Evolutionary conservation across 495 filamentous ascomycete species (phyloP).

Genomic region (Oleoguttula mirabilis): DNA sequence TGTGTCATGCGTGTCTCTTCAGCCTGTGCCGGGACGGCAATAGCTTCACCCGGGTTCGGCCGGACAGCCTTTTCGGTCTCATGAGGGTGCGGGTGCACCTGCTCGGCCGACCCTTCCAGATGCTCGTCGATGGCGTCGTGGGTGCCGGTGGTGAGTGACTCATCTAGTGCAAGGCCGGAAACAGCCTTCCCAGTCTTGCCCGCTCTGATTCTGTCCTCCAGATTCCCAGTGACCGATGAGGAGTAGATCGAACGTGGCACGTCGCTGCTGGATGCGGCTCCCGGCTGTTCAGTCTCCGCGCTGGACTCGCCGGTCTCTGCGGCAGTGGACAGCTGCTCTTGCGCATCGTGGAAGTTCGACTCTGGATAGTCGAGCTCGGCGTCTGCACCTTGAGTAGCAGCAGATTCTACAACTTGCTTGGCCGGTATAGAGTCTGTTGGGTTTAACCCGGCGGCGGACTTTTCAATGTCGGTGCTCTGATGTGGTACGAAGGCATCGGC

Average conservation of each 20-base stretch:
- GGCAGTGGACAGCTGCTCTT: not conserved
- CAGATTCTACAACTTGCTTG: constrained; percentile 1
- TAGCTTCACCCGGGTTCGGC: constrained; percentile 21
- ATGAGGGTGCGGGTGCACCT: constrained; percentile 21
- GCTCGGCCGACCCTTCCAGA: constrained; percentile 15
- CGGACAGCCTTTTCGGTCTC: constrained; percentile 20
- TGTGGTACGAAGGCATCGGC: constrained; percentile 15
- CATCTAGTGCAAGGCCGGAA: no score
- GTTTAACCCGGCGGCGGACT: not conserved
- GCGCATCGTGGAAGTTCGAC: constrained; percentile 9
- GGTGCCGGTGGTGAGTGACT: not conserved
- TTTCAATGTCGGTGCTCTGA: constrained; percentile 7
- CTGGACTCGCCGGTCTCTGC: not conserved
- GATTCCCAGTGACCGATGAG: constrained; percentile 17
- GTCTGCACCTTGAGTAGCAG: constrained; percentile 10
- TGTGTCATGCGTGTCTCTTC: constrained; percentile 23
- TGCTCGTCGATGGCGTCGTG: constrained; percentile 19
- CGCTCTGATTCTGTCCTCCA: constrained; percentile 3
- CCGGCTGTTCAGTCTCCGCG: not conserved
- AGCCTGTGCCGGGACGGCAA: constrained; percentile 14
- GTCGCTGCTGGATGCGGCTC: not conserved
- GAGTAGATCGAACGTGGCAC: constrained; percentile 13
- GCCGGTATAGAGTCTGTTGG: not conserved
- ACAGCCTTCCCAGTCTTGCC: constrained; percentile 1
- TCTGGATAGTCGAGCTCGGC: constrained; percentile 4